Percentiles rank a stretch among this genome's conserved stretches.
phyloP scores from a whole-genome alignment of 1,284 basidiomycete genomes.

The Amylostereum chailletii region DNA sequence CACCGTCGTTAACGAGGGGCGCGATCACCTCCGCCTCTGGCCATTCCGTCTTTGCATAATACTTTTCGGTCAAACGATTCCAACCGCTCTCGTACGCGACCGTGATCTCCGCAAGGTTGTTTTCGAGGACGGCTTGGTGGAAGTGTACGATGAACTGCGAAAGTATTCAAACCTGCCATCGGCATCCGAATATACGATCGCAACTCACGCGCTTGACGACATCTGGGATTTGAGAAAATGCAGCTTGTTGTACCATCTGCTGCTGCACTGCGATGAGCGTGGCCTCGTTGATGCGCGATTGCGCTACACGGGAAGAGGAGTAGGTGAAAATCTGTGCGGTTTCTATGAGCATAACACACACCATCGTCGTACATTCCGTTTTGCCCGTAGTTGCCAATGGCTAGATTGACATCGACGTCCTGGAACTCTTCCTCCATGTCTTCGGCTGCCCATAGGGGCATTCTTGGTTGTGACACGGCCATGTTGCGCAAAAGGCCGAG shows the following conservation, averaged over 20 bases:
- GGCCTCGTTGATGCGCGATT: conserved; percentile 57
- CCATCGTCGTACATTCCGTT: conserved; percentile 65
- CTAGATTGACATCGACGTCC: conserved; percentile 63
- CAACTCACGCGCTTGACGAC: conserved; percentile 69
- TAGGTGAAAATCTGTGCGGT: background rate
- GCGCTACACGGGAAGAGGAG: conserved; percentile 22
- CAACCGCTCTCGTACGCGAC: conserved; percentile 93
- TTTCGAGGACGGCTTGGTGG: conserved; percentile 80
- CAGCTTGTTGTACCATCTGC: conserved; percentile 72
- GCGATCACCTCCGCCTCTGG: conserved; percentile 95
- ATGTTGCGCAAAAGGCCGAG: too few species aligned
- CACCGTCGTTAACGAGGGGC: conserved; percentile 87
- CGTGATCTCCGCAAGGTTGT: conserved; percentile 84
- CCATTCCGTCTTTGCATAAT: conserved; percentile 93
- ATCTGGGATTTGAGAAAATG: conserved; percentile 72
- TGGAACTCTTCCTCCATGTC: conserved; percentile 70
- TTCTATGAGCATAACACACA: conserved; percentile 20
- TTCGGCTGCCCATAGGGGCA: conserved; percentile 60
- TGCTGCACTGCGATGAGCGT: conserved; percentile 65
- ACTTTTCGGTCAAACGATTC: conserved; percentile 95
- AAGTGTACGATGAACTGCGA: conserved; percentile 83
- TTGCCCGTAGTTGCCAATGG: conserved; percentile 63
- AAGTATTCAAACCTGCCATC: background rate
- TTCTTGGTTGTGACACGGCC: conserved; percentile 48
- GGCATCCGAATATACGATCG: too few species aligned